Conservation (phyloP, 768 basidiomycete species). For the Brasilioporus rufonigricans region DNA sequence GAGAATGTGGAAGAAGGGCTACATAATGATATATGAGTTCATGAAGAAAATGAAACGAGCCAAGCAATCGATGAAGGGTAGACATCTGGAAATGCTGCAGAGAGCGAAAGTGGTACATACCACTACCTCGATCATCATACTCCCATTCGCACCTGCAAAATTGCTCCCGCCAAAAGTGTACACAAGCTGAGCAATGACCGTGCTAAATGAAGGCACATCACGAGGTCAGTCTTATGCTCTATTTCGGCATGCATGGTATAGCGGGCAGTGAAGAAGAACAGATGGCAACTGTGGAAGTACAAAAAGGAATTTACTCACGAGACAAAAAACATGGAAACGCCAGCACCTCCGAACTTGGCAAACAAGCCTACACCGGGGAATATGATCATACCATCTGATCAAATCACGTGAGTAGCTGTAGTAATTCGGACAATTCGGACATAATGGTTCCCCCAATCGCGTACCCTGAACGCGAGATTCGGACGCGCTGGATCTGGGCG, state of each 20-base stretch:
- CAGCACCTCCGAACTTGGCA: constrained; percentile 75
- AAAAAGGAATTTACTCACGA: constrained; percentile 44
- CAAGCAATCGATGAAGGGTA: too few relatives aligned
- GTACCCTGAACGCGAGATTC: constrained; percentile 2
- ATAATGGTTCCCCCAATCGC: not conserved
- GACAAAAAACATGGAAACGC: constrained; percentile 95
- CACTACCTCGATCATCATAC: constrained; percentile 99
- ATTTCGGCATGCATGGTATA: not conserved
- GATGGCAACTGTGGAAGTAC: not conserved
- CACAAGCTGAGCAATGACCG: constrained; percentile 77
- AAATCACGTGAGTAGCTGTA: constrained; percentile 4
- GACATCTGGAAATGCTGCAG: too few relatives aligned
- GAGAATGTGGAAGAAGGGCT: constrained; percentile 96
- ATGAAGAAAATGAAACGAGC: not conserved
- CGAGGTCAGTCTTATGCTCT: not conserved
- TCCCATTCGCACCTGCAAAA: constrained; percentile 88
- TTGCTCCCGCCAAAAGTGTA: constrained; percentile 86
- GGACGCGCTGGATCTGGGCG: not conserved
- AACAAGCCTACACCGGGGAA: constrained; percentile 88
- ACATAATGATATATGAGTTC: not conserved
- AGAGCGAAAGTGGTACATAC: constrained; percentile 42
- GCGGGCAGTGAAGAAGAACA: constrained; percentile 3
- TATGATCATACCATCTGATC: constrained; percentile 88
- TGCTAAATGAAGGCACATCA: constrained; percentile 35
- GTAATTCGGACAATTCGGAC: not conserved